Evolutionary conservation across 176 grass and related monocot genomes (phyloP).

Genomic region (Oryza australiensis): DNA sequence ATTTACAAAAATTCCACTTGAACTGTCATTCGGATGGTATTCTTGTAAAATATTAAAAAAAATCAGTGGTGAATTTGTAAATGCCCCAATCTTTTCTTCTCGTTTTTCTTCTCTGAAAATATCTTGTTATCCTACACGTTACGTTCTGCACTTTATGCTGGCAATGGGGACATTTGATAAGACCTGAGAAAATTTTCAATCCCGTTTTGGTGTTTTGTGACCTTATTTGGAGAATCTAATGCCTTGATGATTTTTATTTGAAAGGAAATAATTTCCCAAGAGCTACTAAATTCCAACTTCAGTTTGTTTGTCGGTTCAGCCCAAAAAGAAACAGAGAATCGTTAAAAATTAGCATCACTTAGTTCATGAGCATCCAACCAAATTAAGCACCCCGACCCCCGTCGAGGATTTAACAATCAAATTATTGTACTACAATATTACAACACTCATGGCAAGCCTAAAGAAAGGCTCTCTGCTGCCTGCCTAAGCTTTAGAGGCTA

Average conservation of each 20-base stretch:
- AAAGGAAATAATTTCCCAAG: background rate
- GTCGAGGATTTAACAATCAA: background rate
- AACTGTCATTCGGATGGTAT: no score
- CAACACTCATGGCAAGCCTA: background rate
- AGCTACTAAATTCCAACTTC: background rate
- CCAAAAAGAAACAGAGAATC: background rate
- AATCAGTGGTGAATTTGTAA: no score
- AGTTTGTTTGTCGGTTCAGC: background rate
- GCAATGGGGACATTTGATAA: constrained; percentile 16
- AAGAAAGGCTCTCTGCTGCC: background rate
- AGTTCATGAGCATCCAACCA: background rate
- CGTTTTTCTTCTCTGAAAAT: no score
- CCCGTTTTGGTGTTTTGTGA: constrained; percentile 42
- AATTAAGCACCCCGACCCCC: constrained; percentile 7
- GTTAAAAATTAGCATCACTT: background rate
- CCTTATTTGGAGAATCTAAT: constrained; percentile 24
- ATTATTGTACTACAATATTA: constrained; percentile 5
- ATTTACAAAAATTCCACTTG: no score
- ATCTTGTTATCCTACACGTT: no score
- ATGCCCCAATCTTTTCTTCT: no score
- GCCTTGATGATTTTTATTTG: constrained; percentile 8
- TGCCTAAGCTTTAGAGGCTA: constrained; percentile 55
- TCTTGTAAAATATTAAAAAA: no score
- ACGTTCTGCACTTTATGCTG: background rate
- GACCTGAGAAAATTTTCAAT: constrained; percentile 21